Evolutionary conservation across 2,329 filamentous ascomycete species (phyloP), one percentile per base, ranked within the genome.

Genomic region (Hortaea werneckii): DNA sequence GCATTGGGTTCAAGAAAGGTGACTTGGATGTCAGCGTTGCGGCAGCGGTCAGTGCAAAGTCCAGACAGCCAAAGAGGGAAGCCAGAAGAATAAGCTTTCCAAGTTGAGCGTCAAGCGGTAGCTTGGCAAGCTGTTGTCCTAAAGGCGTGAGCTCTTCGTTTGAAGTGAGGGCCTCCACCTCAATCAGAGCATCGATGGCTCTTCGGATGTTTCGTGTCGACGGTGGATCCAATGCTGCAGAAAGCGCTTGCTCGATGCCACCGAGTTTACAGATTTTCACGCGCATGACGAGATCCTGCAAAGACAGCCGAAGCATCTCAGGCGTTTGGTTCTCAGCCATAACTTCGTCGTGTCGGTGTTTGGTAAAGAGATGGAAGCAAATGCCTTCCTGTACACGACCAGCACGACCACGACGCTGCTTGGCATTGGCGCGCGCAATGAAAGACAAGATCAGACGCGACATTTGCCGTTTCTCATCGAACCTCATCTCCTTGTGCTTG

Each of bases 251-350:
- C 62, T 96, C 90, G 44, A 96, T 94, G 37, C 87, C 83, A 8
- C 92, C 92, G 38, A 98, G 78, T 60, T 94, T 94, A 72, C 90
- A 98, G 40, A 95, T 95, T 68, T 98, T 98, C 54, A 96, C 89
- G 6, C 92, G 82, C 62, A 98, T 89, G 5, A 94, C 88, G 8
- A 98, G 73, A 60, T 98, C 92, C 65, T 98, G 92, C 8, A 98
- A 72, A 0, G 92, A 95, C 4, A 98, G 72, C 0, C 92, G 83
- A 37, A 98, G 78, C 80, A 98, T 94, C 65, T 98, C 92, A 0
- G 92, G 94, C 0, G 87, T 95, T 68, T 96, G 92, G 60, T 95
- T 87, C 50, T 94, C 88, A 42, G 82, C 81, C 77, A 96, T 87
- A 48, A 79, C 61, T 47, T 79, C 79, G 61, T 96, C 89, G 61